Conservation (phyloP, 306 rosid species). For the Cucurbita ficifolia region DNA sequence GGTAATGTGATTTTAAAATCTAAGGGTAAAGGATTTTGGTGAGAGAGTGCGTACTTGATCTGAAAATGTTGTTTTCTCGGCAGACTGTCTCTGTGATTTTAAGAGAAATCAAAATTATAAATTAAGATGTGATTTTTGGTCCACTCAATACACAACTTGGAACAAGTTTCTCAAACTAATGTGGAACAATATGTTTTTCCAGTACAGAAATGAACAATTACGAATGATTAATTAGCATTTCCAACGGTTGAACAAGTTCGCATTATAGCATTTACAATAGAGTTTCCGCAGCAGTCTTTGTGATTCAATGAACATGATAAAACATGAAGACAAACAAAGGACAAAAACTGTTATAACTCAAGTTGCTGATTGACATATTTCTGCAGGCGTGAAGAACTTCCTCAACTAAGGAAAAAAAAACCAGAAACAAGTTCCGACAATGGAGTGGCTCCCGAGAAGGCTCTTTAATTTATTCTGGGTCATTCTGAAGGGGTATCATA, state of each 20-base stretch:
- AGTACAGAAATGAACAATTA: background rate
- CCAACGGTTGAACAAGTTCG: background rate
- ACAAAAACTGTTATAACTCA: too few species aligned
- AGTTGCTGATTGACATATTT: background rate
- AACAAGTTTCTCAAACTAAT: background rate
- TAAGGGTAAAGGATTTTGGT: background rate
- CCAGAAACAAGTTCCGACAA: background rate
- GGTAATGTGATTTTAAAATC: background rate
- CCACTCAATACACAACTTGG: background rate
- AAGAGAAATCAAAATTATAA: background rate
- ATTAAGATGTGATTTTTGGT: background rate
- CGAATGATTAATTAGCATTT: background rate
- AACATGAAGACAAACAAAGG: background rate
- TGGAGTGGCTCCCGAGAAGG: background rate
- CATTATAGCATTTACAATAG: background rate
- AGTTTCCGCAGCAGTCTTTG: background rate
- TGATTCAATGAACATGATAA: too few species aligned
- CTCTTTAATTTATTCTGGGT: background rate
- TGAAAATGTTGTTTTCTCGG: background rate
- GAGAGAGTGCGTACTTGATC: background rate
- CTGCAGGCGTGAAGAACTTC: background rate
- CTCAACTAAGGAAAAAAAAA: background rate
- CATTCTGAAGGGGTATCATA: background rate
- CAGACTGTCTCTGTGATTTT: background rate
- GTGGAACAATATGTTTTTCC: background rate